Evolutionary conservation across 441 rosid genomes (phyloP).

Genomic region (Erodium chrysanthum): DNA sequence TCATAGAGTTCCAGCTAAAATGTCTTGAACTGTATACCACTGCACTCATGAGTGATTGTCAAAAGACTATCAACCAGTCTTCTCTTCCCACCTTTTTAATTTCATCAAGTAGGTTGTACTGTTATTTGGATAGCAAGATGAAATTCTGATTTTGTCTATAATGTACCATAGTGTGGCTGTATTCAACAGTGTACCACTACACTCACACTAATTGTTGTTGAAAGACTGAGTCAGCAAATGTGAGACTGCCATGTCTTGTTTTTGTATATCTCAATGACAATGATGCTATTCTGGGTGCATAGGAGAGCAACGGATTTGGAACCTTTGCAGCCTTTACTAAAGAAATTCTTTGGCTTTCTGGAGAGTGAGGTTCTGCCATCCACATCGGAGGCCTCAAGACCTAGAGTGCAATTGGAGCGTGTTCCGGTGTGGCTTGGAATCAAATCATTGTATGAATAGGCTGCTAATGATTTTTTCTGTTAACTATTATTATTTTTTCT

Average conservation of each 20-base stretch:
- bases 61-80: too few relatives aligned
- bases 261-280: background rate
- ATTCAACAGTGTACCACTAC: too few relatives aligned
- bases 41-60: too few relatives aligned
- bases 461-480: slow-evolving; percentile 25
- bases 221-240: background rate
- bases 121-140: too few relatives aligned
- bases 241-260: background rate
- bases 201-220: background rate
- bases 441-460: slow-evolving; percentile 72
- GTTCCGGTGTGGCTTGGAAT: slow-evolving; percentile 86
- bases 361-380: slow-evolving; percentile 75
- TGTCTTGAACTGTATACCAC: too few relatives aligned
- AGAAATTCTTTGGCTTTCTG: slow-evolving; percentile 62
- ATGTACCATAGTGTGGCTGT: too few relatives aligned
- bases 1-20: background rate
- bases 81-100: too few relatives aligned
- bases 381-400: slow-evolving; percentile 50
- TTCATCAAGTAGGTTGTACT: too few relatives aligned
- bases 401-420: slow-evolving; percentile 67
- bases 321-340: slow-evolving; percentile 88
- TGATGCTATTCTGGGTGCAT: slow-evolving; percentile 14
- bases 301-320: slow-evolving; percentile 89
- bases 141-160: too few relatives aligned
- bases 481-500: slow-evolving; percentile 15